phyloP scores from a whole-genome alignment of 371 early-diverging fungal species.

The Mortierella sp. region DNA sequence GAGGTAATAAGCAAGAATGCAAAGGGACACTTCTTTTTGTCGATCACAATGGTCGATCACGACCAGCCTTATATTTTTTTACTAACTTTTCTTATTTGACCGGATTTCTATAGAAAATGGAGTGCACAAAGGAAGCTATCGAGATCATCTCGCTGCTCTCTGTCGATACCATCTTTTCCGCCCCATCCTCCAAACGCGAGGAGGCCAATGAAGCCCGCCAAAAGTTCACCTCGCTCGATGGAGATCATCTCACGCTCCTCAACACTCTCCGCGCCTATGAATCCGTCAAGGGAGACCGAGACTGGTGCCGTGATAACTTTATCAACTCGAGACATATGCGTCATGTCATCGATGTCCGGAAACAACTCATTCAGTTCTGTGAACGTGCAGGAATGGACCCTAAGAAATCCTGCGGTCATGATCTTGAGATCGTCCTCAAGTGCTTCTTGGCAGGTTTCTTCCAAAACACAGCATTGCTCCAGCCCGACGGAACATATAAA shows the following conservation, averaged over 20 bases:
- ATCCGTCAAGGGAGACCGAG: slow-evolving; percentile 76
- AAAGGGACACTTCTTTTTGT: not conserved
- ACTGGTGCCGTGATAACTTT: slow-evolving; percentile 94
- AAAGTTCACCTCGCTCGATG: slow-evolving; percentile 77
- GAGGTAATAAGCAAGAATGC: slow-evolving; percentile 23
- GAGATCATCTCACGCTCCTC: slow-evolving; percentile 92
- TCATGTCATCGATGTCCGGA: slow-evolving; percentile 89
- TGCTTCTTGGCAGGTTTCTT: slow-evolving; percentile 94
- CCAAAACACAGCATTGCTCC: slow-evolving; percentile 87
- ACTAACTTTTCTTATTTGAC: not conserved
- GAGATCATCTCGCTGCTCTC: slow-evolving; percentile 91
- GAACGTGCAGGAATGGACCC: slow-evolving; percentile 74
- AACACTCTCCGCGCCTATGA: slow-evolving; percentile 83
- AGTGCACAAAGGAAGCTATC: slow-evolving; percentile 89
- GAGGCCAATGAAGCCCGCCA: slow-evolving; percentile 85
- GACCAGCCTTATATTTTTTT: too few relatives aligned
- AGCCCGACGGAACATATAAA: slow-evolving; percentile 90
- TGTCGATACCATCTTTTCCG: slow-evolving; percentile 89
- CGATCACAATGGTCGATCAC: not conserved
- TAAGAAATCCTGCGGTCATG: slow-evolving; percentile 71
- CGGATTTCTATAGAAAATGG: slow-evolving; percentile 53
- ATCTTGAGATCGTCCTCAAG: slow-evolving; percentile 79
- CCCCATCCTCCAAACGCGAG: slow-evolving; percentile 88
- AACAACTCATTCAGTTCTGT: slow-evolving; percentile 86
- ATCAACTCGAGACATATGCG: slow-evolving; percentile 86